A percentile compares a stretch with the other conserved stretches of the same genome.
Conservation (phyloP, 352 stramenopile genomes). For the Globisporangium spinosum region DNA sequence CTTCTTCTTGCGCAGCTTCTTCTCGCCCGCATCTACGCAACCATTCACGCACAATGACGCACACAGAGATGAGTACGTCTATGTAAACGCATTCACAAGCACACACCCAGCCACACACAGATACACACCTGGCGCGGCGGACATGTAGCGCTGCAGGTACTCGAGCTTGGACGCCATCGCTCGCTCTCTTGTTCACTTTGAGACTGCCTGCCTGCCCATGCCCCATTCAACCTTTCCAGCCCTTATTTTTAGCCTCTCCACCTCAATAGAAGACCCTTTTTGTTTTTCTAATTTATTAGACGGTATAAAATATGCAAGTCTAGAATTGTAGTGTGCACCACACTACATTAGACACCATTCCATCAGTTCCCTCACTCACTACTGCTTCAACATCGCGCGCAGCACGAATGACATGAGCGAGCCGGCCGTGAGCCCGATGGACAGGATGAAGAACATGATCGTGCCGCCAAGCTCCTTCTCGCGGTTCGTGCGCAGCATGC, state of each 20-base stretch:
- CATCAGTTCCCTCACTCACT: not conserved
- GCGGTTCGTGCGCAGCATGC: conserved; percentile 40
- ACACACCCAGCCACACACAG: not conserved
- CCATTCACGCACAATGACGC: not conserved
- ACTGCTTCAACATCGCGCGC: conserved; percentile 72
- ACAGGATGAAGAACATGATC: conserved; percentile 84
- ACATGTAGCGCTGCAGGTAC: conserved; percentile 79
- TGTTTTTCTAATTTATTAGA: no score
- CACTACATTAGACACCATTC: not conserved
- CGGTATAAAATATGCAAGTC: not conserved
- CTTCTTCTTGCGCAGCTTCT: conserved; percentile 61
- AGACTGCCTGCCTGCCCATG: not conserved
- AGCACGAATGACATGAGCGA: conserved; percentile 78
- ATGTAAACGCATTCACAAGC: not conserved
- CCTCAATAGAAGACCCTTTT: not conserved
- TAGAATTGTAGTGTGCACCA: not conserved
- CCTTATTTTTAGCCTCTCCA: not conserved
- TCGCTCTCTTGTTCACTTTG: not conserved
- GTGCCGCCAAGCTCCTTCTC: conserved; percentile 75
- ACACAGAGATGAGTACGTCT: not conserved
- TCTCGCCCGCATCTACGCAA: conserved; percentile 29
- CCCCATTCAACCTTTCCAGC: not conserved
- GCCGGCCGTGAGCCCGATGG: conserved; percentile 60
- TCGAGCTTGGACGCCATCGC: conserved; percentile 66
- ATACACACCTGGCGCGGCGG: conserved; percentile 27